Base-by-base conservation (phyloP, 192 early-diverging fungal species). In the Nowakowskiella sp. region DNA sequence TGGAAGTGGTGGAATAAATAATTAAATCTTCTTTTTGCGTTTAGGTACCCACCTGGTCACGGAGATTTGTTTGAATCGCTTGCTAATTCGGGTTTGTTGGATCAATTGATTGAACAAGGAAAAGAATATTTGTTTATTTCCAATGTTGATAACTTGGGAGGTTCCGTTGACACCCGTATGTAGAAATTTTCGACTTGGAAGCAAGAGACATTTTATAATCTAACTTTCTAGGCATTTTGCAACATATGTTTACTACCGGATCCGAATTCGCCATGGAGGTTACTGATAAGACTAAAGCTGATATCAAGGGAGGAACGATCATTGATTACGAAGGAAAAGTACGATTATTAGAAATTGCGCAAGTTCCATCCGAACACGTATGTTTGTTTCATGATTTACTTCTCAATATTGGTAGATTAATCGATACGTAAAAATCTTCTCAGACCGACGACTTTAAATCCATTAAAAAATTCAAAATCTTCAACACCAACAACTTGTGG, bases 381-480 rank as follows among this genome's bases (percentile, higher is more conserved):
- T 19, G 49, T 57, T 29, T 31, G 6, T 13, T 28, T 19, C 39
- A 13, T 10, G 13, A 23, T 13, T 19, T 13, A 23, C 47, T 13
- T 19, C 36, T 39, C 36, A 19, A 39, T 13, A 39, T 65, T 45
- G n/a, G 26, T 53, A 10, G 13, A 22, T 53, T 22, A n/a, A n/a
- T 39, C 19, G 36, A 39, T 39, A 13, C 13, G 19, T 19, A 13
- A 13, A 13, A 13, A 39, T 39, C 36, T 45, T 24, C 10, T 4
- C 28, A 66, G 64, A 43, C 93, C 10, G 92, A 99, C 63, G 96
- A 99, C 61, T 99, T 99, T 66, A 99, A 99, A 73, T 88, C 85
- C 44, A 82, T 99, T 73, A 99, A 97, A 69, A 99, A 99, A 74
- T 99, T 99, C 83, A 90, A 94, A 83, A 95, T 97, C 65, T 97